A percentile compares a stretch with the other conserved stretches of the same genome.
Conservation (phyloP, 345 rosid species). For the Carallia pectinifolia region DNA sequence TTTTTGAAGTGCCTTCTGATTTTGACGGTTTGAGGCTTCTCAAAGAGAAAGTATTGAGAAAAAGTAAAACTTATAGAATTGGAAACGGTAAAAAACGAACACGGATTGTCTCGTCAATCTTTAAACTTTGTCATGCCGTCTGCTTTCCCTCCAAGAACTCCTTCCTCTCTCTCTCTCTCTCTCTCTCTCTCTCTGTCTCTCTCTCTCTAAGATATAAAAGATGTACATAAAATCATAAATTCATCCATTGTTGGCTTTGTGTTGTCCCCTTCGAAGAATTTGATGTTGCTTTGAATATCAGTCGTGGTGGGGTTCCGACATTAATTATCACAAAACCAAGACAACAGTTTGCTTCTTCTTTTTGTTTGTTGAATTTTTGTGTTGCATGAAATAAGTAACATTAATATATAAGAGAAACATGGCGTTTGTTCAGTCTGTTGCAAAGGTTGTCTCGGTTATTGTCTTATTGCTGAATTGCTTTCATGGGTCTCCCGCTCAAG, state of each 20-base stretch:
- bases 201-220: no score
- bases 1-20: no score
- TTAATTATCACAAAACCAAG: no score
- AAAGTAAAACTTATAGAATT: neutral
- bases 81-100: neutral
- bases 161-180: neutral
- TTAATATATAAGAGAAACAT: constrained; percentile 12
- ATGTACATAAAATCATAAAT: no score
- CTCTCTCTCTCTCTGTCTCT: neutral
- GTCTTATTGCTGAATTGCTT: constrained; percentile 33
- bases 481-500: constrained; percentile 45
- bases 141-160: neutral
- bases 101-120: neutral
- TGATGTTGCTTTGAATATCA: no score
- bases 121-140: neutral
- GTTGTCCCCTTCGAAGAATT: neutral
- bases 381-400: no score
- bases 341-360: no score
- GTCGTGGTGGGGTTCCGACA: no score
- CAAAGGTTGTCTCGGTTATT: constrained; percentile 22
- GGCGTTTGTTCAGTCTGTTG: constrained; percentile 28
- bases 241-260: neutral
- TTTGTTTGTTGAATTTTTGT: no score
- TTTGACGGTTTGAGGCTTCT: no score
- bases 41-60: neutral